These are phyloP conservation scores for Camellia granthamiana DNA, from an alignment of 148 eudicot species.

Conservation along the genomic window DNA sequence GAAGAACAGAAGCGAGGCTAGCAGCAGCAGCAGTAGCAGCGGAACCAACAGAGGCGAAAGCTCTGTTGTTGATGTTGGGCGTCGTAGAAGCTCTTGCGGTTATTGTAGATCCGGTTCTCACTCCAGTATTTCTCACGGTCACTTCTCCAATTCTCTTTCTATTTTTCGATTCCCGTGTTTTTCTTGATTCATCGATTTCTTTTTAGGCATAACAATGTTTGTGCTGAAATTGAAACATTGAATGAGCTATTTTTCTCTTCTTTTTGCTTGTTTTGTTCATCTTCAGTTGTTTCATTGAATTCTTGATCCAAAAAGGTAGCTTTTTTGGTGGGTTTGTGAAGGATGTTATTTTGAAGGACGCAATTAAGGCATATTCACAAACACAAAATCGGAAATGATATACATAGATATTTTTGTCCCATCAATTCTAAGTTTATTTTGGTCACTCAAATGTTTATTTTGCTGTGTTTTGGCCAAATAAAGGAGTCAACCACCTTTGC, in stretches of 20 bases:
- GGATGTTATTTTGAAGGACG: not conserved
- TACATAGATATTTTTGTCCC: not conserved
- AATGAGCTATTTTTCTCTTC: not conserved
- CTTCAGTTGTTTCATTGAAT: not conserved
- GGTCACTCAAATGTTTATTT: not conserved
- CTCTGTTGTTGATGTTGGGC: conserved; percentile 61
- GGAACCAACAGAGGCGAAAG: conserved; percentile 35
- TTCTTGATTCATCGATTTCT: not conserved
- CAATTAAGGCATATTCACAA: not conserved
- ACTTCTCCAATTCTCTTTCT: conserved; percentile 2
- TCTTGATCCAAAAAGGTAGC: no score
- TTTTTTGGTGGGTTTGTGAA: not conserved
- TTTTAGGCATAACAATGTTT: not conserved
- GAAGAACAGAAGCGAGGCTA: conserved; percentile 51
- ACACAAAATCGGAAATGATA: not conserved
- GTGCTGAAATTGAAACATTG: not conserved
- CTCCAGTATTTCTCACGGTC: conserved; percentile 81
- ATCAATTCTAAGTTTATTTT: not conserved
- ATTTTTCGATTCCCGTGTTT: no score
- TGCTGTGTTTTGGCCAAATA: not conserved
- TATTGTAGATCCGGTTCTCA: conserved; percentile 73
- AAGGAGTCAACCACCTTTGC: not conserved
- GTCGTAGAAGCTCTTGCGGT: conserved; percentile 76
- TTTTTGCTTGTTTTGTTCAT: not conserved
- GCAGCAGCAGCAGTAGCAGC: conserved; percentile 24